These are phyloP conservation scores for Ciborinia camelliae DNA, from an alignment of 2,329 filamentous ascomycete genomes.

Conservation along the genomic window DNA sequence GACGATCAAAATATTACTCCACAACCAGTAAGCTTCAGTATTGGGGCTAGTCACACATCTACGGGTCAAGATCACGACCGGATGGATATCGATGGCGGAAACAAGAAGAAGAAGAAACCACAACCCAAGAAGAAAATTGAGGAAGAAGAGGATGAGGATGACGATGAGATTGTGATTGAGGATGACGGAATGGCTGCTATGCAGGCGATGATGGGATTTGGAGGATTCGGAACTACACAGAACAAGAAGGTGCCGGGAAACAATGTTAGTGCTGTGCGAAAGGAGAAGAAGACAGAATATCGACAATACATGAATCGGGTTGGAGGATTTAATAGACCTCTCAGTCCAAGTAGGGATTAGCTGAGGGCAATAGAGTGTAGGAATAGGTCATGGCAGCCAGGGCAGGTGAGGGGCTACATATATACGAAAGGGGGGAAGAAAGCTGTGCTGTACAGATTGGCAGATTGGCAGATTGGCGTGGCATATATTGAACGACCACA, in stretches of 20 bases:
- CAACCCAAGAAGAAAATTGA: slow-evolving; percentile 31
- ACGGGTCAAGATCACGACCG: slow-evolving; percentile 31
- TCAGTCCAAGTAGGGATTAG: slow-evolving; percentile 52
- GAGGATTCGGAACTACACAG: slow-evolving; percentile 81
- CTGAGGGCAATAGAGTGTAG: not conserved
- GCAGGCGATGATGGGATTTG: slow-evolving; percentile 87
- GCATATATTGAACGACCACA: not conserved
- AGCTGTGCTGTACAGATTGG: not conserved
- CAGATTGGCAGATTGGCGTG: not conserved
- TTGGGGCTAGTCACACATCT: slow-evolving; percentile 23
- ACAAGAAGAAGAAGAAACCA: slow-evolving; percentile 34
- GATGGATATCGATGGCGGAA: slow-evolving; percentile 36
- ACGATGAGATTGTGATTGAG: slow-evolving; percentile 50
- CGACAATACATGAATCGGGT: slow-evolving; percentile 93
- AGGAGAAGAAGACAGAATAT: slow-evolving; percentile 93
- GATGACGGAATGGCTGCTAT: slow-evolving; percentile 72
- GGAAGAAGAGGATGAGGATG: slow-evolving; percentile 42
- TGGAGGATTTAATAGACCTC: slow-evolving; percentile 76
- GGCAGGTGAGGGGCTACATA: not conserved
- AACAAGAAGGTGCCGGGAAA: slow-evolving; percentile 87
- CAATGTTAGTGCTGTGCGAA: slow-evolving; percentile 74
- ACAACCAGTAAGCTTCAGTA: slow-evolving; percentile 36
- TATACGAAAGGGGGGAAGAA: not conserved
- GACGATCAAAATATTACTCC: slow-evolving; percentile 30
- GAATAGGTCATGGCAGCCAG: not conserved